Evolutionary conservation across 148 eudicot species (phyloP).

Genomic region (Fallopia convolvulus): DNA sequence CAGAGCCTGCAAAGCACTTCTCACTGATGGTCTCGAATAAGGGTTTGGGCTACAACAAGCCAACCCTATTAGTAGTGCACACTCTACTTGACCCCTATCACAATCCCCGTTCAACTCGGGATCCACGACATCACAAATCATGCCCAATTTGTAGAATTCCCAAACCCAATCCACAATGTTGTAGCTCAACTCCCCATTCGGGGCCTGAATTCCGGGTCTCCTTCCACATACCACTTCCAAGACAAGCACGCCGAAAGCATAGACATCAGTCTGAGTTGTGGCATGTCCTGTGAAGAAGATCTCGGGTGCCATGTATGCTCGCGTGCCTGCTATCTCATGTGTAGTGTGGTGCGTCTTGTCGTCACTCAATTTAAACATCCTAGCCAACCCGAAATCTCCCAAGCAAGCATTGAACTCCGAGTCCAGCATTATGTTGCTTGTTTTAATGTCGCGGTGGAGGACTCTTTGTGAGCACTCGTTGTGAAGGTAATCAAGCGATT

Average conservation of each 20-base stretch:
- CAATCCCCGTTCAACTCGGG: slow-evolving; percentile 17
- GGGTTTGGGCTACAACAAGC: slow-evolving; percentile 40
- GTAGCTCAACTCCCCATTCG: slow-evolving; percentile 4
- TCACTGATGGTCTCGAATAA: slow-evolving; percentile 25
- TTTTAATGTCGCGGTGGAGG: slow-evolving; percentile 35
- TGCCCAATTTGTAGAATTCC: slow-evolving; percentile 19
- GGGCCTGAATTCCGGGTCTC: slow-evolving; percentile 16
- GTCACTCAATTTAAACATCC: slow-evolving; percentile 22
- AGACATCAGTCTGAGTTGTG: slow-evolving; percentile 31
- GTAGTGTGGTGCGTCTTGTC: slow-evolving; percentile 38
- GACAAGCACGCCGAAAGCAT: slow-evolving; percentile 32
- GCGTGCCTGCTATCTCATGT: slow-evolving; percentile 34
- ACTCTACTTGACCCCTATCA: slow-evolving; percentile 19
- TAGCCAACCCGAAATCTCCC: slow-evolving; percentile 42
- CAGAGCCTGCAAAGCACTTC: slow-evolving; percentile 25
- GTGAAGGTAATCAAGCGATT: slow-evolving; percentile 33
- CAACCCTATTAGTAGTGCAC: slow-evolving; percentile 21
- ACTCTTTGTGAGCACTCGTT: slow-evolving; percentile 28
- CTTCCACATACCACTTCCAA: slow-evolving; percentile 32
- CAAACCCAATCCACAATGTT: slow-evolving; percentile 31
- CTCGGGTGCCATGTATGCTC: slow-evolving; percentile 46
- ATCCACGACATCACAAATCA: slow-evolving; percentile 17
- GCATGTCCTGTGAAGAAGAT: slow-evolving; percentile 34
- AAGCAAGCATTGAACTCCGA: slow-evolving; percentile 28
- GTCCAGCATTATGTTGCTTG: slow-evolving; percentile 42